Evolutionary conservation across 202 grass and related monocot genomes (phyloP), one percentile per base, ranked within the genome.

Genomic region (Digitaria exilis): DNA sequence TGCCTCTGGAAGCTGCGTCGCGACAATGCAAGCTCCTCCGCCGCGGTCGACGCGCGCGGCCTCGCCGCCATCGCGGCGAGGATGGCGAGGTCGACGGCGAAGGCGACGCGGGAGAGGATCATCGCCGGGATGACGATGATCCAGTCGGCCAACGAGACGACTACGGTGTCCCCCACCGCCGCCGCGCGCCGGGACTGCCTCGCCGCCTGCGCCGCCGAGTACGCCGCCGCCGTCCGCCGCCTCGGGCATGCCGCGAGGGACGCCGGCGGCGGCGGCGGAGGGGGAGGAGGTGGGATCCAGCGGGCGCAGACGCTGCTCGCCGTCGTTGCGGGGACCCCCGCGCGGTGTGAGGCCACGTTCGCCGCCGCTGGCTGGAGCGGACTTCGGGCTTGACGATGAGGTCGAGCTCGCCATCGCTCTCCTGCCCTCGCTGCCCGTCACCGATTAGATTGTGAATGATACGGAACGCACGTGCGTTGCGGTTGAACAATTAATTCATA

Each of bases 1-100:
- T 93, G 88, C 78, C 3, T 84, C 11, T 62, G 18, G 41, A 85
- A 78, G 7, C 78, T 90, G 45, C 39, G 21, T 19, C 6, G 31
- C 9, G 78, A 75, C 49, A 9, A 15, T 7, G 43, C 1, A 14
- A 55, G 82, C n/a, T n/a, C n/a, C n/a, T n/a, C n/a, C 64, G 52
- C 63, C 30, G 13, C 25, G 0, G 51, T 30, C 28, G 87, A 87
- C 82, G 54, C 16, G 35, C 46, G 18, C n/a, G 68, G 69, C 9
- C 91, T 93, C 16, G 82, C 74, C 19, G 22, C 4, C 42, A 25
- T 80, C 42, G 72, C 84, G 22, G 25, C 39, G 31, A 65, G 28
- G 30, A 5, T 31, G 0, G 87, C 82, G 14, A 45, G 51, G 73
- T 42, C 67, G 61, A 48, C 61, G 35, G 78, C 82, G 18, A 45